Conservation (phyloP, 2,329 filamentous ascomycete genomes). For the Cucurbitaria berberidis region DNA sequence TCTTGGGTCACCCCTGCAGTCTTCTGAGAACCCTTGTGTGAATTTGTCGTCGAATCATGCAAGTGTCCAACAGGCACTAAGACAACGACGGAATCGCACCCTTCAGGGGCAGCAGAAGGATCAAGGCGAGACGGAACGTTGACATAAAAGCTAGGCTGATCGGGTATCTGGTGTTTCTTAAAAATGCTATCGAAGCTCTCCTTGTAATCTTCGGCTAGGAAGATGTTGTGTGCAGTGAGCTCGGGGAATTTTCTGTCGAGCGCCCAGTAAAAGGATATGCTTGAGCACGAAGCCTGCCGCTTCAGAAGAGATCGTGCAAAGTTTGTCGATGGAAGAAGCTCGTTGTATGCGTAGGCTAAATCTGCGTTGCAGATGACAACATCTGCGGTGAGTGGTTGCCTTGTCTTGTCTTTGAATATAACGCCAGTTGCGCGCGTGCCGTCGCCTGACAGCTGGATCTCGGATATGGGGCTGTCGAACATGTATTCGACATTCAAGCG, state of each 20-base stretch:
- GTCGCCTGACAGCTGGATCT: conserved; percentile 61
- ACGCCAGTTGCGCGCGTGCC: conserved; percentile 65
- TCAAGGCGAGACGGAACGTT: conserved; percentile 77
- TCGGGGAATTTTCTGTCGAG: conserved; percentile 66
- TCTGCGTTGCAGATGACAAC: conserved; percentile 75
- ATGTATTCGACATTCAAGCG: conserved; percentile 68
- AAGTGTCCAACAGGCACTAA: conserved; percentile 76
- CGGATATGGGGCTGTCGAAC: conserved; percentile 63
- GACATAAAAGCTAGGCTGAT: conserved; percentile 76
- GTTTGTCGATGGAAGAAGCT: conserved; percentile 65
- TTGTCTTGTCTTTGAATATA: conserved; percentile 61
- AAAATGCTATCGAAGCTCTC: conserved; percentile 80
- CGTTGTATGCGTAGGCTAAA: conserved; percentile 75
- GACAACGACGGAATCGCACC: conserved; percentile 70
- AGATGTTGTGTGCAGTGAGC: conserved; percentile 76
- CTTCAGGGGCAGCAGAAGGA: conserved; percentile 68
- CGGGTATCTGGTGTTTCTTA: conserved; percentile 69
- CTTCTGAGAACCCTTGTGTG: conserved; percentile 49
- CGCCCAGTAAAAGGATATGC: conserved; percentile 79
- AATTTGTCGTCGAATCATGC: conserved; percentile 50
- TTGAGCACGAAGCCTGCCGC: conserved; percentile 69
- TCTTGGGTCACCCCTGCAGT: conserved; percentile 57
- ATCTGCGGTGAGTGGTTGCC: conserved; percentile 64
- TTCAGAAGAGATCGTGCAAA: conserved; percentile 53
- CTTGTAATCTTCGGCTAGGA: conserved; percentile 74